A percentile compares a stretch with the other conserved stretches of the same genome.
These are phyloP conservation scores for Rutstroemia sp. DNA, from an alignment of 2,329 filamentous ascomycete genomes.

Conservation along the genomic window DNA sequence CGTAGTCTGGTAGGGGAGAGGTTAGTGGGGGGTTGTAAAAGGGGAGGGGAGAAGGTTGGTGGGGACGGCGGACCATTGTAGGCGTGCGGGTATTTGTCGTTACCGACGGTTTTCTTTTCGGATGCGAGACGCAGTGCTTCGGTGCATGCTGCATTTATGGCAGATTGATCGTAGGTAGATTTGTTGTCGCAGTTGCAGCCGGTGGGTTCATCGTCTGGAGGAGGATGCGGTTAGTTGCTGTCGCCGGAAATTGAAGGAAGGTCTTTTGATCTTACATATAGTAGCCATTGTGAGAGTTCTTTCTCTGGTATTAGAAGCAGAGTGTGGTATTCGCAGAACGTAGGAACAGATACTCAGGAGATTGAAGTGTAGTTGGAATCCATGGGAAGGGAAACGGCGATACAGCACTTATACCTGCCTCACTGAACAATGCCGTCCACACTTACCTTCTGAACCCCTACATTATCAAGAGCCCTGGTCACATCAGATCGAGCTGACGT, in stretches of 20 bases:
- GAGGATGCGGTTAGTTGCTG: neutral
- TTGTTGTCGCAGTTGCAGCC: conserved; percentile 21
- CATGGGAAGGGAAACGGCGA: neutral
- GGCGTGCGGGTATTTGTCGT: conserved; percentile 28
- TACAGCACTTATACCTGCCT: neutral
- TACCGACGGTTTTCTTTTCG: conserved; percentile 19
- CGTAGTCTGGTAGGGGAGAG: conserved; percentile 20
- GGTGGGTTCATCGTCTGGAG: conserved; percentile 16
- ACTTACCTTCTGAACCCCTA: neutral
- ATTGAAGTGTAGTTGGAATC: neutral
- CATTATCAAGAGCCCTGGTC: neutral
- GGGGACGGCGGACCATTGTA: conserved; percentile 24
- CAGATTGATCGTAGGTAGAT: conserved; percentile 19
- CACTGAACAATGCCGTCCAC: neutral
- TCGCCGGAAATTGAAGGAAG: neutral
- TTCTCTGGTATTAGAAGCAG: neutral
- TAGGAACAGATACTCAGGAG: no score
- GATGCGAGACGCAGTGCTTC: conserved; percentile 24
- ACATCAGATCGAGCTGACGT: neutral
- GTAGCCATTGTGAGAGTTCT: neutral
- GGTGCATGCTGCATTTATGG: conserved; percentile 23
- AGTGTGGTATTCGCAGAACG: neutral
- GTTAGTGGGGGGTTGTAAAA: neutral
- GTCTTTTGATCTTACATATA: neutral
- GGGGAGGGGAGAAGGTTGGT: neutral